phyloP scores from a whole-genome alignment of 176 grass and related monocot genomes.

The Lolium rigidum region DNA sequence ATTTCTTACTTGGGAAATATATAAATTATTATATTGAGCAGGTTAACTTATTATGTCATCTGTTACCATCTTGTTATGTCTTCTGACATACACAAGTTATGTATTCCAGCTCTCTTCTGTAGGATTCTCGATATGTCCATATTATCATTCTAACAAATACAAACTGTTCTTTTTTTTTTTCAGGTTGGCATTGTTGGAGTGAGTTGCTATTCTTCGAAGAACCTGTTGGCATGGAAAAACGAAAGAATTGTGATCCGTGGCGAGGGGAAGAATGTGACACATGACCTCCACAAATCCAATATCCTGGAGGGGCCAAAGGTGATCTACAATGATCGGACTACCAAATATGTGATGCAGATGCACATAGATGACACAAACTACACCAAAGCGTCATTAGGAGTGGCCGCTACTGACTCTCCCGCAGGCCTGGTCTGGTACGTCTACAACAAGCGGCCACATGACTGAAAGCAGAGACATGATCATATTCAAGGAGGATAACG shows the following conservation, averaged over 20 bases:
- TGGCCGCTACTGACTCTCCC: constrained; percentile 59
- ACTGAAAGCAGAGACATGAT: constrained; percentile 53
- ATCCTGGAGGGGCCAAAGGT: constrained; percentile 96
- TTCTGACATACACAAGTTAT: no score
- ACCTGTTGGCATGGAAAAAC: constrained; percentile 80
- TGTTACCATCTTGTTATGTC: no score
- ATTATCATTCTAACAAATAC: constrained; percentile 29
- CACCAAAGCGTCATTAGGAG: constrained; percentile 80
- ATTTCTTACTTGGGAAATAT: neutral
- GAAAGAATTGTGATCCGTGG: constrained; percentile 76
- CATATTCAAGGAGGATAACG: constrained; percentile 92
- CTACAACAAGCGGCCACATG: constrained; percentile 84
- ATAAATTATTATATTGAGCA: constrained; percentile 1
- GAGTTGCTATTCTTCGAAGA: constrained; percentile 91
- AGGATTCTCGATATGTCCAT: neutral
- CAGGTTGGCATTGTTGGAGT: constrained; percentile 90
- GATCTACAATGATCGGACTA: constrained; percentile 56
- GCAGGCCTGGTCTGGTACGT: constrained; percentile 77
- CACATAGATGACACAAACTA: constrained; percentile 89
- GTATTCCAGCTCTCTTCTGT: no score
- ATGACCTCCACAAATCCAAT: constrained; percentile 90
- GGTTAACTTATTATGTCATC: constrained; percentile 1
- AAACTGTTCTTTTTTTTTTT: constrained; percentile 21
- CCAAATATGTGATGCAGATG: constrained; percentile 94
- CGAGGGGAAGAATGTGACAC: constrained; percentile 62